phyloP scores from a whole-genome alignment of 2,329 filamentous ascomycete species.

The Apiospora kogelbergensis region DNA sequence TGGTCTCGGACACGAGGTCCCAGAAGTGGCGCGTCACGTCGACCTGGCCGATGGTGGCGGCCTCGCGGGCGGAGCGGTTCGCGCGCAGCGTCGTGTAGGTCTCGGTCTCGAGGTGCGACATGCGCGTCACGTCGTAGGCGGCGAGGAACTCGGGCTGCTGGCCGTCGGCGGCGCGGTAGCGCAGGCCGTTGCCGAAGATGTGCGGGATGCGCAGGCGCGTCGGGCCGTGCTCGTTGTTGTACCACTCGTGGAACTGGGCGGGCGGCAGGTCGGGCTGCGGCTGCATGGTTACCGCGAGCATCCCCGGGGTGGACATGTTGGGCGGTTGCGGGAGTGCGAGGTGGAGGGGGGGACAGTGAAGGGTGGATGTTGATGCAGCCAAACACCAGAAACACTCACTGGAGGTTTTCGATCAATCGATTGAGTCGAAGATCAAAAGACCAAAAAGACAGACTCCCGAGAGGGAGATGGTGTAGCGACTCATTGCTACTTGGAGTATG shows the following conservation, averaged over 20 bases:
- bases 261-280: constrained; percentile 64
- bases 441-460: not conserved
- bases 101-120: constrained; percentile 67
- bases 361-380: not conserved
- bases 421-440: not conserved
- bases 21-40: constrained; percentile 71
- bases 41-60: constrained; percentile 53
- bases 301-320: constrained; percentile 56
- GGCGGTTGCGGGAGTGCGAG: not conserved
- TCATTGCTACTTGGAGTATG: not conserved
- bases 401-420: not conserved
- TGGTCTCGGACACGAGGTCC: constrained; percentile 60
- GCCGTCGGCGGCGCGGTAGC: constrained; percentile 69
- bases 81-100: constrained; percentile 68
- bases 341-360: not conserved
- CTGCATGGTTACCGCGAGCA: constrained; percentile 86
- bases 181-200: constrained; percentile 74
- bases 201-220: constrained; percentile 74
- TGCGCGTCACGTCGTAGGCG: constrained; percentile 77
- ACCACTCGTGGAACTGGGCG: constrained; percentile 85
- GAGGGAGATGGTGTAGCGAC: not conserved
- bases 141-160: constrained; percentile 71
- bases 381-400: not conserved
- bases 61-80: constrained; percentile 54
- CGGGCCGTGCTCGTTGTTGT: constrained; percentile 91